These are phyloP conservation scores for Neurospora sp. DNA, from an alignment of 495 filamentous ascomycete genomes.

Conservation along the genomic window DNA sequence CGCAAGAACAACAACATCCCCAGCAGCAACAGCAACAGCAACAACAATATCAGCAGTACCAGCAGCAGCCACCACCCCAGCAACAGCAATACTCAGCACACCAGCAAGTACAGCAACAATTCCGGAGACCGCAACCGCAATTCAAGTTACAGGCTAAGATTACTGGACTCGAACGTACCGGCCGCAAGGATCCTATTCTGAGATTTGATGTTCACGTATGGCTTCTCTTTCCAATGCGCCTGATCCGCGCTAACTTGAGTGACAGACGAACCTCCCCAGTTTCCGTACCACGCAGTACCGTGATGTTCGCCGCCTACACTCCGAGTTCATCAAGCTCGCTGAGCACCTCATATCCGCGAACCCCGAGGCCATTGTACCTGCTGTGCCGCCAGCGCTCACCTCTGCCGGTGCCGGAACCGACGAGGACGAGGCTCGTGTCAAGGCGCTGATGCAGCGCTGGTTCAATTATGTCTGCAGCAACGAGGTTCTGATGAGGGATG, in stretches of 20 bases:
- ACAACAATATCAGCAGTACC: conserved; percentile 18
- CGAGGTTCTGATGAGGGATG: conserved; percentile 86
- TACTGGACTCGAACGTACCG: conserved; percentile 81
- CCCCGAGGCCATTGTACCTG: conserved; percentile 95
- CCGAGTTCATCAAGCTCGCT: conserved; percentile 89
- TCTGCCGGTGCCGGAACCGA: conserved; percentile 93
- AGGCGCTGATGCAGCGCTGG: conserved; percentile 86
- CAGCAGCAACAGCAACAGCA: conserved; percentile 13
- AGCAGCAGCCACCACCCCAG: conserved; percentile 20
- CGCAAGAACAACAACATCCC: conserved; percentile 15
- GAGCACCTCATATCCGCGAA: conserved; percentile 93
- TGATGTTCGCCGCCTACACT: conserved; percentile 88
- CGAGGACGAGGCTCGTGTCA: conserved; percentile 87
- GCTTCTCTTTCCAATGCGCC: not conserved
- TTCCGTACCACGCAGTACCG: conserved; percentile 97
- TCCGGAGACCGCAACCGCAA: conserved; percentile 45
- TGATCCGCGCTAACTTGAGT: conserved; percentile 5
- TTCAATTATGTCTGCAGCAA: conserved; percentile 85
- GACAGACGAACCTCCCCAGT: conserved; percentile 89
- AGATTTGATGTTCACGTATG: conserved; percentile 95
- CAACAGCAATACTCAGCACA: conserved; percentile 6
- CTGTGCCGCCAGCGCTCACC: conserved; percentile 81
- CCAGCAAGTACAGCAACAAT: conserved; percentile 37
- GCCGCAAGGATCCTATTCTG: conserved; percentile 89
- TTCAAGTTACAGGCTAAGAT: conserved; percentile 91